Conservation (phyloP, 352 stramenopile genomes). For the Thalassiosira livingstoniorum region DNA sequence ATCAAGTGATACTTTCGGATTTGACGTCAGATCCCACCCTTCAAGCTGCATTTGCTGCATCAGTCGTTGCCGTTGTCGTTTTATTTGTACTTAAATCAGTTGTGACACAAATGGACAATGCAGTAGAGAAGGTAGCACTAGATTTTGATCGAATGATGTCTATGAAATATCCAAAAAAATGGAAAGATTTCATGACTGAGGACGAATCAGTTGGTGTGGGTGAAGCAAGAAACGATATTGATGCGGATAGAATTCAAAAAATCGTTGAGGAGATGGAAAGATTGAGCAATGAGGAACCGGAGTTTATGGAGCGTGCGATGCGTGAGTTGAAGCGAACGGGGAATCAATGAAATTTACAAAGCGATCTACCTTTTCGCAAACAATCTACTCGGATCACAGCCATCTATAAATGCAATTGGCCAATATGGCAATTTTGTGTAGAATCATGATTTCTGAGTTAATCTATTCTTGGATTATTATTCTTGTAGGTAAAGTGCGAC, state of each 20-base stretch:
- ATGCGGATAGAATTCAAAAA: slow-evolving; percentile 36
- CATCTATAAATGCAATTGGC: too few relatives aligned
- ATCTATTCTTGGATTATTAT: too few relatives aligned
- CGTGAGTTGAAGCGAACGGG: slow-evolving; percentile 19
- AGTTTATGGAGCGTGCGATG: slow-evolving; percentile 41
- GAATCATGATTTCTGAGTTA: too few relatives aligned
- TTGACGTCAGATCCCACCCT: slow-evolving; percentile 37
- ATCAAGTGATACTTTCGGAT: slow-evolving; percentile 35
- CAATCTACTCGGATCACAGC: too few relatives aligned
- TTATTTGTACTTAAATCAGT: slow-evolving; percentile 42
- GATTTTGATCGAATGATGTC: slow-evolving; percentile 51
- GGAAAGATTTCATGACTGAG: slow-evolving; percentile 19
- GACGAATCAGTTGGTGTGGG: not conserved
- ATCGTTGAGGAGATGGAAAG: slow-evolving; percentile 38
- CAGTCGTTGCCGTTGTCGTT: slow-evolving; percentile 22
- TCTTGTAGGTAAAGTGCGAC: too few relatives aligned
- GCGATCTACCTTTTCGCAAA: too few relatives aligned
- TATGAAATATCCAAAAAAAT: slow-evolving; percentile 45
- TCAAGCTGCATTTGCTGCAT: slow-evolving; percentile 25
- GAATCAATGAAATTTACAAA: too few relatives aligned
- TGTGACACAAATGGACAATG: slow-evolving; percentile 43
- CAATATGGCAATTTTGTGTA: too few relatives aligned
- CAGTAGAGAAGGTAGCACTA: slow-evolving; percentile 39
- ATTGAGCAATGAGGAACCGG: slow-evolving; percentile 36
- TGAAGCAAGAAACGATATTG: slow-evolving; percentile 8